Conservation (phyloP, 2,329 filamentous ascomycete genomes). For the Fusarium liriodendri region DNA sequence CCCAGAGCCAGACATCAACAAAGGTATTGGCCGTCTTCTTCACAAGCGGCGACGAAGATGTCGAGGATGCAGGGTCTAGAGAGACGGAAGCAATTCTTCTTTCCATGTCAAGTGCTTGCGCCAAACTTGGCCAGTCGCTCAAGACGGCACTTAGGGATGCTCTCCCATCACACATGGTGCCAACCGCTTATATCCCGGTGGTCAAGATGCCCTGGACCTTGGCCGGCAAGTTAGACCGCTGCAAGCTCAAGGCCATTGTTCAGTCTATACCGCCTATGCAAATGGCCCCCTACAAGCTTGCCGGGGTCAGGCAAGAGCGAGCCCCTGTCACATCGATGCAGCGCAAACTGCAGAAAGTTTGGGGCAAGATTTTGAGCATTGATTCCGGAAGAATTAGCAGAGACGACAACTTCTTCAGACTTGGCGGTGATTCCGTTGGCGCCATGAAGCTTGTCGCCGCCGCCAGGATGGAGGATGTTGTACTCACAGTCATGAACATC, state of each 20-base stretch:
- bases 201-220: slow-evolving; percentile 53
- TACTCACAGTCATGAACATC: slow-evolving; percentile 22
- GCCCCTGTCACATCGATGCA: slow-evolving; percentile 52
- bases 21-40: slow-evolving; percentile 38
- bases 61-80: background rate
- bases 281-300: slow-evolving; percentile 30
- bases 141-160: slow-evolving; percentile 15
- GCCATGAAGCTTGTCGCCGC: slow-evolving; percentile 42
- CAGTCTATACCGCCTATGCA: slow-evolving; percentile 9
- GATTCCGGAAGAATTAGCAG: background rate
- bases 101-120: slow-evolving; percentile 15
- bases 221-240: slow-evolving; percentile 58
- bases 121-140: slow-evolving; percentile 8
- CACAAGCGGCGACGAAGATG: background rate
- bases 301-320: slow-evolving; percentile 35
- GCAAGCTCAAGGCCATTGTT: slow-evolving; percentile 44
- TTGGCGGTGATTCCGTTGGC: slow-evolving; percentile 52
- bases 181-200: slow-evolving; percentile 54
- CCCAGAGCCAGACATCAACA: slow-evolving; percentile 39
- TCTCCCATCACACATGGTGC: slow-evolving; percentile 54
- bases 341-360: slow-evolving; percentile 45
- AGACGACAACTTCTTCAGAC: slow-evolving; percentile 55
- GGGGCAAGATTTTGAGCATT: slow-evolving; percentile 8
- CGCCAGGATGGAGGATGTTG: slow-evolving; percentile 25
- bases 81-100: background rate